Base-by-base conservation (phyloP, 176 grass and related monocot genomes). In the Oryza australiensis region DNA sequence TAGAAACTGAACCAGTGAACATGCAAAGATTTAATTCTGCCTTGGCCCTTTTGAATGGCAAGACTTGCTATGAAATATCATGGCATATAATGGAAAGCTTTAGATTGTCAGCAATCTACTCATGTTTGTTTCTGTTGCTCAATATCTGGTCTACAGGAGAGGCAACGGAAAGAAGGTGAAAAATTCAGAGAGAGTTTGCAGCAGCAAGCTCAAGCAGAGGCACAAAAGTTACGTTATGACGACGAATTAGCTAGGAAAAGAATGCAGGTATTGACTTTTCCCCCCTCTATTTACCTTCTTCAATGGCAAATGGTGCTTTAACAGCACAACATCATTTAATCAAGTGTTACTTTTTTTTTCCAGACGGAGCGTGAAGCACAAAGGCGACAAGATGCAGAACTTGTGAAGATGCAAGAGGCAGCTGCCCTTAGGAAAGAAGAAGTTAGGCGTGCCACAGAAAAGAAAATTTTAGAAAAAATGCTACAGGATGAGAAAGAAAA, bases 331-430 rank as follows among this genome's bases (percentile, higher is more conserved):
- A 9, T 30, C 28, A 68, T 74, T 74, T 83, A 83, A 82, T 63
- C 18, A 78, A 46, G 42, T 27, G 57, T 40, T n/a, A n/a, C n/a
- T 20, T 68, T 76, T 62, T 84, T 91, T 48, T 88, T 29, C 40
- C 89, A 99, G 96, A 71, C 63, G 46, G 93, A 95, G 18, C 88
- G 86, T 74, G 96, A 92, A 70, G 83, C 43, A 64, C 90, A 94
- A 45, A 95, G 91, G 42, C 70, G 23, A 71, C 91, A 87, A 22
- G 91, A 99, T 55, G 85, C 84, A 73, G 96, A 99, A 79, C 91
- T 95, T 69, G 93, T 99, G 59, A 94, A 71, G 74, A 99, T 99
- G 93, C 93, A 99, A 88, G 91, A 99, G 83, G 86, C 87, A 27
- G 90, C 87, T 12, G 60, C 89, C 27, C 1, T 87, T 2, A 89